Conservation (phyloP, 202 grass and related monocot genomes). For the Sporobolus alterniflorus region DNA sequence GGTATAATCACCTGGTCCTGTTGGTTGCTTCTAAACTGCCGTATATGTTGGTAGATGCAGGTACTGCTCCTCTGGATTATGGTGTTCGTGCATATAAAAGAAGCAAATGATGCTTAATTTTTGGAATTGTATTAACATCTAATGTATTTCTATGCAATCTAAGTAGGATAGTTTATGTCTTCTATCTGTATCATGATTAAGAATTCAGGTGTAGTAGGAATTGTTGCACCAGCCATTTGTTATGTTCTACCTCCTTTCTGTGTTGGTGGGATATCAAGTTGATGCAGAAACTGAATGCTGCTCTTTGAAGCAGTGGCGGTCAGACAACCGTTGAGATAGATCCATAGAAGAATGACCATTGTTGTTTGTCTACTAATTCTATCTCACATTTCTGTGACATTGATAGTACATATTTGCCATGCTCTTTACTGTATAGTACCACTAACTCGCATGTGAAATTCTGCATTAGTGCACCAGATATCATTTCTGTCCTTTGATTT, state of each 20-base stretch:
- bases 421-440: neutral
- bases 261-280: slow-evolving; percentile 51
- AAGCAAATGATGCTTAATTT: neutral
- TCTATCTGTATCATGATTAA: neutral
- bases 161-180: neutral
- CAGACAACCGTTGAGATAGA: slow-evolving; percentile 84
- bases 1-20: too few species aligned
- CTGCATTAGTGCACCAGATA: neutral
- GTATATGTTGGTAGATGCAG: too few species aligned
- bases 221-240: neutral
- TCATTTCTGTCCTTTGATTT: too few species aligned
- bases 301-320: slow-evolving; percentile 42
- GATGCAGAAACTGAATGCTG: slow-evolving; percentile 65
- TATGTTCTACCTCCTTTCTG: slow-evolving; percentile 8
- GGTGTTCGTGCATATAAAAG: too few species aligned
- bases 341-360: slow-evolving; percentile 68
- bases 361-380: slow-evolving; percentile 78
- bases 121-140: neutral
- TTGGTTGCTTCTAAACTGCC: too few species aligned
- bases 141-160: neutral
- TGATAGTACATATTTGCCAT: neutral
- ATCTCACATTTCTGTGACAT: slow-evolving; percentile 47
- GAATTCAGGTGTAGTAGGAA: neutral
- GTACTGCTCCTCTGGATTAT: too few species aligned
- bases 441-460: neutral